Conservation (phyloP, 371 early-diverging fungal species). For the Actinomortierella ambigua region DNA sequence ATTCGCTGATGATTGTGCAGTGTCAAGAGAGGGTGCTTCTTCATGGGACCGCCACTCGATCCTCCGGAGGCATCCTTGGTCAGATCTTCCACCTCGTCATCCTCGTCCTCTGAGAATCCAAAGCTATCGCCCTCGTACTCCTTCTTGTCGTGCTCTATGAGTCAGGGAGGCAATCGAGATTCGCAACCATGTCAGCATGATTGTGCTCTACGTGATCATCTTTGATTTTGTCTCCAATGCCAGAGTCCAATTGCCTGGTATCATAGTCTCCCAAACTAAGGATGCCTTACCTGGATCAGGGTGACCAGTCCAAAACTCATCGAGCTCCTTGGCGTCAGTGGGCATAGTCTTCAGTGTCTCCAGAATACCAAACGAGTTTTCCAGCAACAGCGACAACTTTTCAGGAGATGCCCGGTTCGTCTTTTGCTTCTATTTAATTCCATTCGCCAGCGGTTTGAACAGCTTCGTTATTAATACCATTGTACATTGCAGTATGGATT, state of each 20-base stretch:
- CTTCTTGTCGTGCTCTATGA: constrained; percentile 28
- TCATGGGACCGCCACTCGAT: background rate
- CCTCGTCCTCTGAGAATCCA: constrained; percentile 52
- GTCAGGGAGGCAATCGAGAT: background rate
- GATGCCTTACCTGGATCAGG: constrained; percentile 48
- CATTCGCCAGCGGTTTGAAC: background rate
- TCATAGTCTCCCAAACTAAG: background rate
- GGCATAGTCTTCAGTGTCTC: constrained; percentile 66
- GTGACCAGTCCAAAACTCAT: constrained; percentile 65
- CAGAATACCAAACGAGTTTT: constrained; percentile 58
- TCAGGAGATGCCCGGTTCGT: constrained; percentile 14
- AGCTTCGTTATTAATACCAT: background rate
- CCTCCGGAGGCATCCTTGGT: constrained; percentile 17
- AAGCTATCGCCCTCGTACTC: constrained; percentile 31
- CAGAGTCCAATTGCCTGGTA: background rate
- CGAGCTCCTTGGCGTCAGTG: constrained; percentile 60
- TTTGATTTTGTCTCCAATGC: constrained; percentile 7
- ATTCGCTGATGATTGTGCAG: constrained; percentile 37
- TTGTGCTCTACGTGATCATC: constrained; percentile 3
- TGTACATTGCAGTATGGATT: background rate
- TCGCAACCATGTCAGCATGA: no score
- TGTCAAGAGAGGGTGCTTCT: constrained; percentile 23
- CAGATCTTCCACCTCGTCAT: constrained; percentile 36
- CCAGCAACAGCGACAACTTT: constrained; percentile 46
- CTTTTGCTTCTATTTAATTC: constrained; percentile 41